Evolutionary conservation across 768 basidiomycete species (phyloP), one percentile per base, ranked within the genome.

Genomic region (Hypsizygus marmoreus): DNA sequence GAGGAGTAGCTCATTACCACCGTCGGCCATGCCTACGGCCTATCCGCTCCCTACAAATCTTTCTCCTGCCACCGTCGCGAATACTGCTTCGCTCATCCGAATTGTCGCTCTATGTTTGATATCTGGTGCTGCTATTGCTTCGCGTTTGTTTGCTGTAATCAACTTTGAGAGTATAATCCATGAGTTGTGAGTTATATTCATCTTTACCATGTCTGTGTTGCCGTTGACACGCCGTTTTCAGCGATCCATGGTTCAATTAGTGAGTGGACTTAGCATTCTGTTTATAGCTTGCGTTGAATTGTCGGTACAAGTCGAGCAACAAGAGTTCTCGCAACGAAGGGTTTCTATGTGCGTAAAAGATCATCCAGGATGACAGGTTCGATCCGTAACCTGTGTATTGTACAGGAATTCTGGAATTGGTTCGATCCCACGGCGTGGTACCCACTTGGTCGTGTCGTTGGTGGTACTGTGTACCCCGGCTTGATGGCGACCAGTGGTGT

Each of bases 361-460:
- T 24, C 16, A 7, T 26, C 37, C 14, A 4, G n/a, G 3, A 9
- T 33, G 10, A 17, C 13, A 4, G 43, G 6, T n/a, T 16, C 25
- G 22, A 40, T 35, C 43, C 16, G 50, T 43, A 13, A 46, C 5
- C 29, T 39, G 10, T 8, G 10, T 4, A 41, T 24, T 17, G 9
- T 26, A 11, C 51, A 97, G 93, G 95, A 90, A 84, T 98, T 99
- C 72, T 99, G 97, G 97, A 99, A 99, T 63, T 99, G 97, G 97
- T 99, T 99, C 64, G 97, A 99, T 69, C 95, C 95, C 16, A 97
- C 95, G 3, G 95, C 95, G 56, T 99, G 97, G 97, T 98, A 99
- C 59, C 97, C 97, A 9, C 83, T 99, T 0, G 97, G 97, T 34
- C 92, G 97, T 59, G 94, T 97, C 39, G 97, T 98, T 33, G 97